Evolutionary conservation across 2,329 filamentous ascomycete species (phyloP), one percentile per base, ranked within the genome.

Genomic region (Pezicula neosporulosa): DNA sequence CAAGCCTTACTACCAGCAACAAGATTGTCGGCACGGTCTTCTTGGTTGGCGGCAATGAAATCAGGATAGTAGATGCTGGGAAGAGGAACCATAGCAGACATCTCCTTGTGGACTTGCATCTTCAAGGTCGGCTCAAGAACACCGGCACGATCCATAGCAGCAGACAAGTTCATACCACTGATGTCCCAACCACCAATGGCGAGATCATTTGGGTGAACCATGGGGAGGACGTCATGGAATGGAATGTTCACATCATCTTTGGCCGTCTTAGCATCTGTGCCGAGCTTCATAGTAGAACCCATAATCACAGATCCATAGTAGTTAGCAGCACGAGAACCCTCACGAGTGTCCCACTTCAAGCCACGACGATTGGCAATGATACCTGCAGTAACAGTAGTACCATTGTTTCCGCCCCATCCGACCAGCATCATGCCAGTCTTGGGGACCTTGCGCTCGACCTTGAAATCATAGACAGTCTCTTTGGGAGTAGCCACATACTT

Each of bases 281-380:
- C 94, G 55, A 99, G 86, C 82, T 97, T 99, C 76, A 97, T 85
- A 60, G 94, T 99, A 18, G 94, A 97, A 58, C 87, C 82, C 94
- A 99, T 97, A 72, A 97, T 83, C 63, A 97, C 84, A 51, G 94
- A 99, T 65, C 94, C 94, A 71, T 97, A 99, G 83, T 97, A 99
- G 77, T 99, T 99, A 73, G 94, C 87, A 59, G 82, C 77, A 58
- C 85, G 90, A 61, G 82, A 76, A 48, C 92, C 92, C 72, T 97
- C 90, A 66, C 93, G 92, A 64, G 94, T 97, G 59, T 97, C 90
- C 94, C 94, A 99, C 56, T 79, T 77, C 53, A 97, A 82, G 53
- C 83, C 81, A 63, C 86, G 89, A 68, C 90, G 89, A 76, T 99
- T 99, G 73, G 93, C 94, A 69, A 99, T 82, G 73, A 99, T 96